Conservation (phyloP, 441 rosid genomes). For the Erodium texanum region DNA sequence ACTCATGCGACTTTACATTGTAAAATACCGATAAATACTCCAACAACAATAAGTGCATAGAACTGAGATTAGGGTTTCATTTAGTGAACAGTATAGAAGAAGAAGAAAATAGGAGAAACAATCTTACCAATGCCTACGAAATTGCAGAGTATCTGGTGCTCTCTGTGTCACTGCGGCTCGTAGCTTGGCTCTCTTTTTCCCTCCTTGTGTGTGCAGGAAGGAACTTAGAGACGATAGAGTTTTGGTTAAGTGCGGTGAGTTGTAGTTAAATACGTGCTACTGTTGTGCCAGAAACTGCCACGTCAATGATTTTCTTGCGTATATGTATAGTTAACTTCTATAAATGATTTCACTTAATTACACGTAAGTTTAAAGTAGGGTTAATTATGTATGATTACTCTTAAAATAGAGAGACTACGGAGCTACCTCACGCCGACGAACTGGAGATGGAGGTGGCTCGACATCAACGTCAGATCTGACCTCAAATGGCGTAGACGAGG, state of each 20-base stretch:
- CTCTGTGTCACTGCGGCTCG: too few species aligned
- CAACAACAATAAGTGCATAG: neutral
- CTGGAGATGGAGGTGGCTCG: too few species aligned
- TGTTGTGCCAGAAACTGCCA: neutral
- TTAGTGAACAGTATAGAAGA: neutral
- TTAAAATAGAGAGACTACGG: too few species aligned
- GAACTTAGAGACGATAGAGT: neutral
- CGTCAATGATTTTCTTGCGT: neutral
- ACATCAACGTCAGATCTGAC: too few species aligned
- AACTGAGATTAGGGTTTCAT: neutral
- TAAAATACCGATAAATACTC: neutral
- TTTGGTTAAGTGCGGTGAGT: constrained; percentile 4
- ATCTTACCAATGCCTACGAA: neutral
- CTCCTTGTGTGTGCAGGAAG: neutral
- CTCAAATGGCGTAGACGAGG: too few species aligned
- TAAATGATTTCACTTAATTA: too few species aligned
- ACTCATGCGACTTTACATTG: neutral
- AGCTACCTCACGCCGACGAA: too few species aligned
- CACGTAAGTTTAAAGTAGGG: too few species aligned
- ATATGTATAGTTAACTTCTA: too few species aligned
- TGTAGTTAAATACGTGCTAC: neutral
- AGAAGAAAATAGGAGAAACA: neutral
- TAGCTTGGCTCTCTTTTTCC: too few species aligned
- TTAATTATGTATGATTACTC: too few species aligned
- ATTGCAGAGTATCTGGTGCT: too few species aligned